Evolutionary conservation across 345 rosid species (phyloP).

Genomic region (Moringa oleifera): DNA sequence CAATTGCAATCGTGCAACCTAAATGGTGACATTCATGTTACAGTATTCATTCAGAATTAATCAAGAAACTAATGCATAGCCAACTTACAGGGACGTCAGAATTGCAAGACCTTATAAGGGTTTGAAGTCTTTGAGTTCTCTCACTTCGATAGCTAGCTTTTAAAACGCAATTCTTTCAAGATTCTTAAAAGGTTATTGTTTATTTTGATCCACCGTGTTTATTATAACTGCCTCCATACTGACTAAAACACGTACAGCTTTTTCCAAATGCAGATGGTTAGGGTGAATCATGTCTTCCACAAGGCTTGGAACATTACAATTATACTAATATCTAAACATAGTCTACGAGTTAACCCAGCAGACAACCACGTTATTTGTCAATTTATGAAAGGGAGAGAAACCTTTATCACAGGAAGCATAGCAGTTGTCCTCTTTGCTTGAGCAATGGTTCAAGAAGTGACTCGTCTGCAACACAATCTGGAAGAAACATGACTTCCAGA

Average conservation of each 20-base stretch:
- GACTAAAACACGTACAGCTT: neutral
- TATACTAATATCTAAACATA: neutral
- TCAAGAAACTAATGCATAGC: too few relatives aligned
- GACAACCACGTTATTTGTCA: slow-evolving; percentile 11
- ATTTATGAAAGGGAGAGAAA: slow-evolving; percentile 24
- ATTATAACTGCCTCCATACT: neutral
- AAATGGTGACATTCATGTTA: too few relatives aligned
- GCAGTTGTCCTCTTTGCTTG: slow-evolving; percentile 91
- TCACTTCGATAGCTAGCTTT: too few relatives aligned
- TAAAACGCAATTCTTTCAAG: too few relatives aligned
- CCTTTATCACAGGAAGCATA: slow-evolving; percentile 89
- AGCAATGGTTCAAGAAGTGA: slow-evolving; percentile 86
- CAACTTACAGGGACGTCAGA: too few relatives aligned
- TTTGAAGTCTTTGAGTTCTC: too few relatives aligned
- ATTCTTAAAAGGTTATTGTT: too few relatives aligned
- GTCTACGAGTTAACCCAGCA: slow-evolving; percentile 5
- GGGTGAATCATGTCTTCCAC: slow-evolving; percentile 1
- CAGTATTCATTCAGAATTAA: too few relatives aligned
- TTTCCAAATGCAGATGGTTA: neutral
- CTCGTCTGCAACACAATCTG: slow-evolving; percentile 97
- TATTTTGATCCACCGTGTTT: too few relatives aligned
- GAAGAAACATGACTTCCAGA: slow-evolving; percentile 21
- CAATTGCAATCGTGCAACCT: too few relatives aligned
- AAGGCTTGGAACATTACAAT: neutral
- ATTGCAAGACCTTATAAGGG: too few relatives aligned